Conservation (phyloP, 352 stramenopile genomes). For the Phytophthora podocarpi region DNA sequence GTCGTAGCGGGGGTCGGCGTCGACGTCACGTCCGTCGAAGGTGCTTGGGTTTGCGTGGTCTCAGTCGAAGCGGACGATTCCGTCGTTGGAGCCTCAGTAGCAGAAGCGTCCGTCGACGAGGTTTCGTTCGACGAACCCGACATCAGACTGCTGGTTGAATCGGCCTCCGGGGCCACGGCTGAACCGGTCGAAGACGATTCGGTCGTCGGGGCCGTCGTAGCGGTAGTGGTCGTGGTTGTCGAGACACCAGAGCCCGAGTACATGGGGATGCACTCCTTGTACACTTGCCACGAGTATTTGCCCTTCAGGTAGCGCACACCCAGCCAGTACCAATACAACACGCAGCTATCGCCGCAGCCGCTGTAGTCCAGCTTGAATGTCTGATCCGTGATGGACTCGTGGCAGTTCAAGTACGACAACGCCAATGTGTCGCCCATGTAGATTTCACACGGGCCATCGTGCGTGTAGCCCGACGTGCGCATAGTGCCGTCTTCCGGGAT, state of each 20-base stretch:
- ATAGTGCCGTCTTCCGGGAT: conserved; percentile 37
- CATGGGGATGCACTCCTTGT: conserved; percentile 47
- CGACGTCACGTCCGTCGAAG: conserved; percentile 8
- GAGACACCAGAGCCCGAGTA: conserved; percentile 12
- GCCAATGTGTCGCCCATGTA: conserved; percentile 41
- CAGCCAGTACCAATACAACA: too few species aligned
- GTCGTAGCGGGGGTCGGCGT: conserved; percentile 3
- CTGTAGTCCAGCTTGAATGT: conserved; percentile 35
- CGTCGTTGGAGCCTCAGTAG: conserved; percentile 1
- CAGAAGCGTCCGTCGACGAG: conserved; percentile 9
- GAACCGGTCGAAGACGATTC: conserved; percentile 14
- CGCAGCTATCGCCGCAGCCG: conserved; percentile 33
- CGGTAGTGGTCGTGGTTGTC: too few species aligned
- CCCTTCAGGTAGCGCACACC: conserved; percentile 35
- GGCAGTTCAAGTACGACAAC: conserved; percentile 32
- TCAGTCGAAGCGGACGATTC: conserved; percentile 10
- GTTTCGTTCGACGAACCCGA: conserved; percentile 5
- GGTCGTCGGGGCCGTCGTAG: conserved; percentile 6
- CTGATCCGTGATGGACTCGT: conserved; percentile 36
- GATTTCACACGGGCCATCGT: too few species aligned
- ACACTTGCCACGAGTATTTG: conserved; percentile 48
- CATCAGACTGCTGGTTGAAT: neutral
- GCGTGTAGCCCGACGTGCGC: conserved; percentile 54
- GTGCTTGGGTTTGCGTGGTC: neutral
- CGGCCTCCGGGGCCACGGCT: conserved; percentile 6